A percentile compares a stretch with the other conserved stretches of the same genome.
Conservation (phyloP, 352 stramenopile genomes). For the Albugo candida region DNA sequence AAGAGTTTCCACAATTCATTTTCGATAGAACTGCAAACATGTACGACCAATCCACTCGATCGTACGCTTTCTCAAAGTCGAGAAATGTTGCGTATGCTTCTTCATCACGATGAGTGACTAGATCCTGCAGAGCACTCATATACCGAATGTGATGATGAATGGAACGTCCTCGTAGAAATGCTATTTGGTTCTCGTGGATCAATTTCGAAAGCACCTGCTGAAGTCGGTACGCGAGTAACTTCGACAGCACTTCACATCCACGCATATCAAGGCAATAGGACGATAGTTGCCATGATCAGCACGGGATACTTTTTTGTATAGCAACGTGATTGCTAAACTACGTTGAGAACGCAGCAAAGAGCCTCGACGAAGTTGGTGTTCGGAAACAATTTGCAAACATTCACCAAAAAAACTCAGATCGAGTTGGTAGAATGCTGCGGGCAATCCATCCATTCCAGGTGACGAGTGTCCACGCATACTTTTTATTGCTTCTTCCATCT, state of each 20-base stretch:
- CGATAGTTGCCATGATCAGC: not conserved
- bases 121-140: conserved; percentile 8
- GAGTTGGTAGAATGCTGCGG: conserved; percentile 12
- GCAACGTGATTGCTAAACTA: conserved; percentile 6
- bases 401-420: conserved; percentile 9
- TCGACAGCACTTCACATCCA: conserved; percentile 10
- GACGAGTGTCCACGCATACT: not conserved
- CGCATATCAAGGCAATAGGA: conserved; percentile 7
- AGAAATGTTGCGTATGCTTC: not conserved
- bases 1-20: conserved; percentile 4
- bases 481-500: not conserved
- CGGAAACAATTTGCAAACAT: conserved; percentile 9
- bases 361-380: conserved; percentile 6
- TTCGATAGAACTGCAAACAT: conserved; percentile 5
- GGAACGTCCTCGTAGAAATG: not conserved
- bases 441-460: conserved; percentile 3
- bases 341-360: conserved; percentile 7
- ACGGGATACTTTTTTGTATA: conserved; percentile 13
- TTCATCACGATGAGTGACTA: not conserved
- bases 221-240: conserved; percentile 4
- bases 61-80: not conserved
- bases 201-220: not conserved
- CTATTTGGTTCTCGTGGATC: conserved; percentile 8
- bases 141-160: conserved; percentile 9
- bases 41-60: conserved; percentile 9